Percentiles rank a stretch among this genome's conserved stretches.
Evolutionary conservation across 768 basidiomycete species (phyloP).

Genomic region (Calocybe cyanea): DNA sequence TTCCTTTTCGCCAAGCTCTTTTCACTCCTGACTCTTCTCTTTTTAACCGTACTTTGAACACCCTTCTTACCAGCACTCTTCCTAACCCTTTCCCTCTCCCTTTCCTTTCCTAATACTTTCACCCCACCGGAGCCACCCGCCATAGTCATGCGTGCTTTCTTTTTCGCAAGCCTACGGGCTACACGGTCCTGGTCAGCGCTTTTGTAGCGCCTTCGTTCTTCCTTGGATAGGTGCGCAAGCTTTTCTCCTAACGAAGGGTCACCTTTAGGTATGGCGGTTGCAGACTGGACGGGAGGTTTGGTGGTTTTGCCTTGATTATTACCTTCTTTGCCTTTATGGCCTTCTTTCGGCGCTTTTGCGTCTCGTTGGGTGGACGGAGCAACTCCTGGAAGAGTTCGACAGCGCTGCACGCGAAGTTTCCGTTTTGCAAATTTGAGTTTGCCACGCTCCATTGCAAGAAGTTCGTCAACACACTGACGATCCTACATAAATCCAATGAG

Average conservation of each 20-base stretch:
- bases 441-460: conserved; percentile 71
- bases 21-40: conserved; percentile 49
- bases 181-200: conserved; percentile 75
- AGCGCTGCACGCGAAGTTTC: conserved; percentile 85
- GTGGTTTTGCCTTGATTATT: conserved; percentile 16
- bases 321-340: conserved; percentile 13
- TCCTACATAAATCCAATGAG: conserved; percentile 50
- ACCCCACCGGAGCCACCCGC: conserved; percentile 18
- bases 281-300: conserved; percentile 12
- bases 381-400: conserved; percentile 65
- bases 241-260: conserved; percentile 79
- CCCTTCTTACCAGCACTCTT: conserved; percentile 35
- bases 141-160: conserved; percentile 65
- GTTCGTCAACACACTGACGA: conserved; percentile 86
- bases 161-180: conserved; percentile 85
- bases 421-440: conserved; percentile 93
- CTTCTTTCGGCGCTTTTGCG: conserved; percentile 14
- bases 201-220: conserved; percentile 83
- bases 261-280: conserved; percentile 59
- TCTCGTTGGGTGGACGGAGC: conserved; percentile 22
- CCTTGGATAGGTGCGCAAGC: conserved; percentile 74
- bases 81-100: conserved; percentile 44
- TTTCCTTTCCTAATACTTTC: conserved; percentile 37
- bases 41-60: conserved; percentile 31
- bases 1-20: conserved; percentile 53